These are phyloP conservation scores for Chaetoceros muelleri DNA, from an alignment of 108 stramenopile species.

Conservation along the genomic window DNA sequence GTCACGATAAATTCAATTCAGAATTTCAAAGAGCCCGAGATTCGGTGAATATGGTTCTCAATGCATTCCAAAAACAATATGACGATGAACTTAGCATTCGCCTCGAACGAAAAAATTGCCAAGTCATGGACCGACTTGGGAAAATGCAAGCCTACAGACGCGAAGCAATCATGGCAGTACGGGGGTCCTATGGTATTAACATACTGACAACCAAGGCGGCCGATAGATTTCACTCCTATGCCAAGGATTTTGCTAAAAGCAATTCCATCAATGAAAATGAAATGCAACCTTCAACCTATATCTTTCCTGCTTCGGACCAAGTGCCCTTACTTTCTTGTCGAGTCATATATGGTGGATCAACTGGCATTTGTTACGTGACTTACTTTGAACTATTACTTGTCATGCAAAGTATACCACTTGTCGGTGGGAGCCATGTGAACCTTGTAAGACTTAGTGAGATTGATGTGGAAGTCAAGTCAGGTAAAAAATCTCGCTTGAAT, in stretches of 20 bases:
- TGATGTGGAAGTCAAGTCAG: constrained; percentile 47
- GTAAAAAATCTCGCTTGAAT: constrained; percentile 44
- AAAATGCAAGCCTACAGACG: constrained; percentile 77
- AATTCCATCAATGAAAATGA: constrained; percentile 26
- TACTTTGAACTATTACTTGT: constrained; percentile 50
- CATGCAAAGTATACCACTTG: constrained; percentile 54
- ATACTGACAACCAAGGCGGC: constrained; percentile 37
- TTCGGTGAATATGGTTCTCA: constrained; percentile 41
- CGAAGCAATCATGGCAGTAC: constrained; percentile 37
- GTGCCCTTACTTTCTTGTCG: constrained; percentile 63
- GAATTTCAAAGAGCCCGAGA: constrained; percentile 22
- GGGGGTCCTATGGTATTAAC: constrained; percentile 37
- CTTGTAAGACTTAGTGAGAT: constrained; percentile 46
- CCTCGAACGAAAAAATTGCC: constrained; percentile 76
- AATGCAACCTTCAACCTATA: constrained; percentile 22
- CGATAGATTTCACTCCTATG: constrained; percentile 36
- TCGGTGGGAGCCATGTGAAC: constrained; percentile 40
- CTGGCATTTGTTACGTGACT: constrained; percentile 65
- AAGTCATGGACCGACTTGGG: constrained; percentile 82
- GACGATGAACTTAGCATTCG: constrained; percentile 77
- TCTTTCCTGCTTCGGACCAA: constrained; percentile 22
- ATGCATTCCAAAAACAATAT: constrained; percentile 68
- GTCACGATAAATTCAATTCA: neutral
- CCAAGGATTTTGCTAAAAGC: constrained; percentile 3
- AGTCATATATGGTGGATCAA: constrained; percentile 47